Base-by-base conservation (phyloP, 225 moss, liverwort and hornwort genomes). In the Asterella californica region DNA sequence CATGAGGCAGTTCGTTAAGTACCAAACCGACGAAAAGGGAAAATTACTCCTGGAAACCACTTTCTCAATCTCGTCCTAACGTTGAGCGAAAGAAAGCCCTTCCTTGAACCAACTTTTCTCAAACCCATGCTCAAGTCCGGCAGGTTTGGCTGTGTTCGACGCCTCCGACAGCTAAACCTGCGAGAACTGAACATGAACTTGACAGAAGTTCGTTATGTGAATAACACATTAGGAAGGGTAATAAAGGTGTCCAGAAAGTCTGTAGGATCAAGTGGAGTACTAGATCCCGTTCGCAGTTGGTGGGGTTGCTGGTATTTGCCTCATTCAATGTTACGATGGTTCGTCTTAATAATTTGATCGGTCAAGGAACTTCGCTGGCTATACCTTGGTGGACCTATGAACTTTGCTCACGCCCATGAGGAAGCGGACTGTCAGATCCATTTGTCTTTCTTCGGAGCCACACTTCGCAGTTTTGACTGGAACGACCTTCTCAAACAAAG, bases 401-500 rank as follows among this genome's bases (percentile, higher is more conserved):
- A 94, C 82, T 85, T 94, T 99, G 86, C 95, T 93, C 72, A 93
- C 85, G 38, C 97, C 95, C 92, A 99, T 99, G 60, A 99, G 87
- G 54, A 99, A 93, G 74, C 94, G 92, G 66, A 93, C 88, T 64
- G 92, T 99, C 79, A 99, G 91, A 84, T 99, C 93, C 91, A 92
- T 90, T 75, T 93, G 95, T 53, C 92, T 89, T 83, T 99, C 97
- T 80, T 99, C 97, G 37, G 88, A 87, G 55, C 89, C 92, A 79
- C 85, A 84, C 83, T 93, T 99, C 6, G 92, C 90, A 60, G 93
- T 89, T 77, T 93, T 89, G 79, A 99, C 90, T 82, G 97, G 94
- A 84, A 99, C 88, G 65, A 91, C 85, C 85, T 99, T 99, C 83
- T 99, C 97, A 83, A 99, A 94, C 37, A 99, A 82, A 46, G 88